Base-by-base conservation (phyloP, 208 protist species). In the Endotrypanum monterogeii region DNA sequence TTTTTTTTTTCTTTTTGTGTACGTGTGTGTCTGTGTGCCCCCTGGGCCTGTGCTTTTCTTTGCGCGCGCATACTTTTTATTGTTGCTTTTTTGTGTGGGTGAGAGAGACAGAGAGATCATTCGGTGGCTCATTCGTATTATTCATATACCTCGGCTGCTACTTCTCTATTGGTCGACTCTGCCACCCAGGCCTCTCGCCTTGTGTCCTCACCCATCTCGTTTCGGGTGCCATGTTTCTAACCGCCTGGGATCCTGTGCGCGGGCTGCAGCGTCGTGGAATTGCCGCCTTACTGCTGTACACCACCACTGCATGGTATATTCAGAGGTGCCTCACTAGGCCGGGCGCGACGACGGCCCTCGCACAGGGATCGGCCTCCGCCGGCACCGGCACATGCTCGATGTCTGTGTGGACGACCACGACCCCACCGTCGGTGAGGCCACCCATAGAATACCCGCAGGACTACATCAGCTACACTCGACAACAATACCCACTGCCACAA, bases 361-460 rank as follows among this genome's bases (percentile, higher is more conserved):
- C 74, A 37, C 74, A 79, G 41, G 74, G 74, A 58, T 67, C 58
- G 0, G 48, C 57, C 30, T 46, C 74, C n/a, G 46, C 74, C 51
- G 39, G 1, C 12, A 46, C 35, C 14, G 16, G 60, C 30, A 11
- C 8, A 12, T 79, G 74, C 60, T 69, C 6, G 41, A 23, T 51
- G 8, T 8, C 32, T 4, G 23, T 28, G 20, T 70, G 41, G 48
- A 8, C 20, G n/a, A 23, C 66, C 16, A 70, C 65, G 30, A 20
- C 8, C 3, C 65, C 48, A 54, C 44, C 65, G 25, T 23, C 30
- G 28, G 65, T 5, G 46, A 18, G 3, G 23, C 11, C 46, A 54
- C 39, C 25, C 44, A 16, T 41, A 1, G 65, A 57, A 0, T 70
- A 70, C 65, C 65, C 65, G 6, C 25, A 23, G 18, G 65, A 50